Base-by-base conservation (phyloP, 2,329 filamentous ascomycete species). In the Colletotrichum magnum region DNA sequence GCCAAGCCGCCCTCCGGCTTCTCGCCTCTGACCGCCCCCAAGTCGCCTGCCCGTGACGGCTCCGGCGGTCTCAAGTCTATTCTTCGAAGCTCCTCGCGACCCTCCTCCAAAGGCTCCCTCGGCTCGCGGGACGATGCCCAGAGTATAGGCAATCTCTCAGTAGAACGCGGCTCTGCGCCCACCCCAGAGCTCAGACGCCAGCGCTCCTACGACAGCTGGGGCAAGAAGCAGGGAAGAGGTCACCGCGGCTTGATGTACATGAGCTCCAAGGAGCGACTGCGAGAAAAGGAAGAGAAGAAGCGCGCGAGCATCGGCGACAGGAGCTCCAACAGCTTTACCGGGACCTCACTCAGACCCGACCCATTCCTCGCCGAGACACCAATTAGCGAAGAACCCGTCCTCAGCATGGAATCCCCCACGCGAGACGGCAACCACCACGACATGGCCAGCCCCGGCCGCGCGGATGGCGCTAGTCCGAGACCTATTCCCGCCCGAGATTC, bases 1-100 rank as follows among this genome's bases (percentile, higher is more conserved):
- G 89, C 94, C 39, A 95, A 95, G 78, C 92, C 91, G 7, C 93
- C 93, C 0, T 94, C 92, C 58, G 93, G 93, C 62, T 89, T 90
- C 74, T 94, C 93, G 28, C 82, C 90, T 18, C 81, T 93, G 59
- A 94, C 92, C n/a, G 88, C 90, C 0, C 86, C 86, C 68, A 90
- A 85, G 71, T 89, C 83, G 32, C 83, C 85, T 21, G 80, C 81
- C 61, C 84, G 84, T 69, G 87, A 88, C 36, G 79, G 82, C 48
- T 75, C 81, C 2, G 80, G 81, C 50, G 87, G 88, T 13, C 77
- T 93, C 51, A 88, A 86, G 74, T 88, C 87, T 50, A 86, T 93
- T 50, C 82, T 93, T 53, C 85, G 89, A 72, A 83, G 78, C 74
- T 84, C 84, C 53, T 88, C 88, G 12, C 83, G 89, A 32, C 88